A percentile compares a stretch with the other conserved stretches of the same genome.
These are phyloP conservation scores for Pleurotus eryngii DNA, from an alignment of 768 basidiomycete species.

Conservation along the genomic window DNA sequence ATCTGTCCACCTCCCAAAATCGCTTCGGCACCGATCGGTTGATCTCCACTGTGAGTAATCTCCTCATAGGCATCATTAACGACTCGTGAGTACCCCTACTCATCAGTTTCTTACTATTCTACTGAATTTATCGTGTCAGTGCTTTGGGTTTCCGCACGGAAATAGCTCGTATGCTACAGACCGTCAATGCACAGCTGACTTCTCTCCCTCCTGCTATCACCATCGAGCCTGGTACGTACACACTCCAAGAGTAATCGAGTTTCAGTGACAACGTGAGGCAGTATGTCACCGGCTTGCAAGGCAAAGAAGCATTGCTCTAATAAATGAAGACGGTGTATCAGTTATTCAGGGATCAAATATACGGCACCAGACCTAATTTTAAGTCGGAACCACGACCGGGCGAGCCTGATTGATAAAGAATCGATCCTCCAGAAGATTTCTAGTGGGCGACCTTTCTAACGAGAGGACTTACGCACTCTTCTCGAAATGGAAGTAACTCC, in stretches of 20 bases:
- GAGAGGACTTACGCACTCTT: slow-evolving; percentile 28
- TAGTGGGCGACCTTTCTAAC: slow-evolving; percentile 17
- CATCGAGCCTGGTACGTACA: slow-evolving; percentile 33
- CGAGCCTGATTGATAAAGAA: slow-evolving; percentile 11
- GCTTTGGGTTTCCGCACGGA: slow-evolving; percentile 18
- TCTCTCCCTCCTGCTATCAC: slow-evolving; percentile 26
- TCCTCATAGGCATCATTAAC: slow-evolving; percentile 34
- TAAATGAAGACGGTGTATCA: slow-evolving; percentile 24
- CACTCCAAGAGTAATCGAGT: slow-evolving; percentile 29
- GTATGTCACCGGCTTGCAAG: slow-evolving; percentile 24
- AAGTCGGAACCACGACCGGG: slow-evolving; percentile 17
- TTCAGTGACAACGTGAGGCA: slow-evolving; percentile 28
- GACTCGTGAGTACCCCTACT: slow-evolving; percentile 16
- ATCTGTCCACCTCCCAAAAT: slow-evolving; percentile 14
- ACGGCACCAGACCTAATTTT: slow-evolving; percentile 33
- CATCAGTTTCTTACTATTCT: neutral
- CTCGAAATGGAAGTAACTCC: slow-evolving; percentile 33
- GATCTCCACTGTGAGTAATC: slow-evolving; percentile 28
- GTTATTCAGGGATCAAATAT: slow-evolving; percentile 27
- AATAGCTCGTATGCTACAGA: slow-evolving; percentile 19
- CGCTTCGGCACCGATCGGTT: slow-evolving; percentile 36
- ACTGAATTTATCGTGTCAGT: neutral
- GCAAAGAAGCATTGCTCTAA: slow-evolving; percentile 25
- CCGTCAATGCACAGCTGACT: slow-evolving; percentile 21
- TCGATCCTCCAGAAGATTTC: slow-evolving; percentile 15